Evolutionary conservation across 352 stramenopile species (phyloP), one percentile per base, ranked within the genome.

Genomic region (Phytopythium chamaehyphon): DNA sequence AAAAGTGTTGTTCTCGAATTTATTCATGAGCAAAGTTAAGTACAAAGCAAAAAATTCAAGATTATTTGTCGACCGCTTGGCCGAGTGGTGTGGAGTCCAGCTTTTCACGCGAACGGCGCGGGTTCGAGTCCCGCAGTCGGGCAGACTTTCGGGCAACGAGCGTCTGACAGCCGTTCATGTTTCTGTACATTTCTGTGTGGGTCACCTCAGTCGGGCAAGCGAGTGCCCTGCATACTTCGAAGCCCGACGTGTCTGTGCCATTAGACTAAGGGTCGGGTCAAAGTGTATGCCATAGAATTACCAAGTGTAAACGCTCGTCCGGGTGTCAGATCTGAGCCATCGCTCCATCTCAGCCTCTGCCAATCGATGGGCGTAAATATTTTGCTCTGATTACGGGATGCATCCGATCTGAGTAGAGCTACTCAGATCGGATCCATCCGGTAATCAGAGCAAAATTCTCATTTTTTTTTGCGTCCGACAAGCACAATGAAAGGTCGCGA

Each of bases 201-300:
- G n/a, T 55, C 5, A 26, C 14, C 16, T 18, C 12, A 37, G 26
- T 59, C 15, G 28, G 28, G 28, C 28, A 33, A 66, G 40, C 18
- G 45, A 48, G 45, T 24, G 2, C 10, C 15, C 71, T 57, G 82
- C 83, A 94, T 74, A 66, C 76, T 92, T 94, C 83, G 83, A 94
- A 94, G 83, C 76, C 76, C 66, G 64, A 58, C 85, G 83, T 94
- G 82, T 90, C 83, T 88, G 59, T 92, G 10, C 76, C 44, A 91
- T 94, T 90, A 87, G 83, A 85, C 82, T 94, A 94, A 88, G 81
- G 83, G 85, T 79, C 66, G 81, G 83, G 81, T 94, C 83, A 94
- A 94, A 66, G 66, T 76, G 71, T 68, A 69, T 94, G 83, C 83
- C 64, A 94, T 81, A 94, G 50, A 54, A 69, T 44, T 31, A 45